Conservation (phyloP, 2,329 filamentous ascomycete species). For the Colletotrichum agaves region DNA sequence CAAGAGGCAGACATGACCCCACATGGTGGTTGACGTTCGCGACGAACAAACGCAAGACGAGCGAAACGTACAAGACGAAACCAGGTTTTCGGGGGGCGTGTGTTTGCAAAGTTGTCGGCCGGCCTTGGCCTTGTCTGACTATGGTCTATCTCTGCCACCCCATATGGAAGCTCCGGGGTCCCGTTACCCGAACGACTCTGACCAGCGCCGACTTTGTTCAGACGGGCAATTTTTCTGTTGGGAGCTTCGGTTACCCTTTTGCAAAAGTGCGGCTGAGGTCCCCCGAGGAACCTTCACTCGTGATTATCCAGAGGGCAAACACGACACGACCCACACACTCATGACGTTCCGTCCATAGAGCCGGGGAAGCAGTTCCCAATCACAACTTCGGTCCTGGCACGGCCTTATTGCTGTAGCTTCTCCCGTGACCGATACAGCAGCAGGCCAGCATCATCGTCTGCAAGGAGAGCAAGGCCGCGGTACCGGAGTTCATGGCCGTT, state of each 20-base stretch:
- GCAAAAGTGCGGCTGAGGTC: conserved; percentile 32
- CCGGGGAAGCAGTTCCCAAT: conserved; percentile 22
- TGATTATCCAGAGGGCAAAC: no score
- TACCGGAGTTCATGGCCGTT: background rate
- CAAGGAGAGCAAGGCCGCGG: background rate
- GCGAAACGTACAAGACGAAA: conserved; percentile 14
- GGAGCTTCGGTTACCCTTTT: conserved; percentile 3
- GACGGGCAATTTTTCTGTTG: conserved; percentile 5
- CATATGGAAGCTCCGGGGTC: background rate
- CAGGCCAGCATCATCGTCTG: background rate
- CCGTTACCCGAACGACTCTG: conserved; percentile 27
- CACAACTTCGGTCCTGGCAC: conserved; percentile 8
- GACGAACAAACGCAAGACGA: background rate
- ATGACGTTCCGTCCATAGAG: conserved; percentile 28
- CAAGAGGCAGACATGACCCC: conserved; percentile 16
- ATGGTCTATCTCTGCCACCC: background rate
- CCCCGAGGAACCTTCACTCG: background rate
- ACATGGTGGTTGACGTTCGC: conserved; percentile 18
- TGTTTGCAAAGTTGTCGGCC: background rate
- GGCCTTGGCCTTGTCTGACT: background rate
- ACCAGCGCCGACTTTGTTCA: conserved; percentile 11
- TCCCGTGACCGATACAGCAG: conserved; percentile 11
- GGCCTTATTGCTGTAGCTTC: conserved; percentile 16
- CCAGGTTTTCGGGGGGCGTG: conserved; percentile 15
- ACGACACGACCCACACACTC: conserved; percentile 7